Evolutionary conservation across 495 filamentous ascomycete genomes (phyloP).

Genomic region (Neurospora sp.): DNA sequence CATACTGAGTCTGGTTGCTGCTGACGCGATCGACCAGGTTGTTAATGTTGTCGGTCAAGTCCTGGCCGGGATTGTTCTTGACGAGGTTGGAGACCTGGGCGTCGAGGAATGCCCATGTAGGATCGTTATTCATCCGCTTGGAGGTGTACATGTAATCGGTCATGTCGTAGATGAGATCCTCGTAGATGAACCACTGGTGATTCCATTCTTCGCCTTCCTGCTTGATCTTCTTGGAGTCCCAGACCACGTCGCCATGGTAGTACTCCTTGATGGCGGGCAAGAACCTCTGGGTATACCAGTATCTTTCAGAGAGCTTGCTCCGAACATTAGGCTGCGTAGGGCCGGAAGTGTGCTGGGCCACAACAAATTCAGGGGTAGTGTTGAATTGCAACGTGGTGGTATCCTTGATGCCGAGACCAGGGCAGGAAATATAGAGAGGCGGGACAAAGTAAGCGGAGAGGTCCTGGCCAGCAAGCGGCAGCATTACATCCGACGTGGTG

Average conservation of each 20-base stretch:
- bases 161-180: conserved; percentile 72
- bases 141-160: conserved; percentile 82
- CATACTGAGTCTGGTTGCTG: conserved; percentile 25
- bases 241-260: conserved; percentile 80
- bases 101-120: conserved; percentile 60
- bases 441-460: conserved; percentile 77
- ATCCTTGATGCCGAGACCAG: conserved; percentile 47
- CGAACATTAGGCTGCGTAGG: conserved; percentile 39
- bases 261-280: conserved; percentile 72
- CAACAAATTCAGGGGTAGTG: conserved; percentile 36
- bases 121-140: conserved; percentile 32
- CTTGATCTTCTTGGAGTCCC: conserved; percentile 42
- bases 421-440: conserved; percentile 67
- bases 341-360: conserved; percentile 61
- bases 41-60: conserved; percentile 61
- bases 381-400: conserved; percentile 49
- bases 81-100: conserved; percentile 51
- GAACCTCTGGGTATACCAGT: conserved; percentile 72
- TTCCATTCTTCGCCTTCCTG: conserved; percentile 52
- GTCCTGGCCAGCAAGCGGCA: conserved; percentile 63
- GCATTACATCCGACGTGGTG: conserved; percentile 58
- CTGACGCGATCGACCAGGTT: conserved; percentile 26
- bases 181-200: conserved; percentile 71
- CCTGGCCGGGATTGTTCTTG: conserved; percentile 62
- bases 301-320: conserved; percentile 46